These are phyloP conservation scores for Scleroderma citrinum DNA, from an alignment of 768 basidiomycete species.

Conservation along the genomic window DNA sequence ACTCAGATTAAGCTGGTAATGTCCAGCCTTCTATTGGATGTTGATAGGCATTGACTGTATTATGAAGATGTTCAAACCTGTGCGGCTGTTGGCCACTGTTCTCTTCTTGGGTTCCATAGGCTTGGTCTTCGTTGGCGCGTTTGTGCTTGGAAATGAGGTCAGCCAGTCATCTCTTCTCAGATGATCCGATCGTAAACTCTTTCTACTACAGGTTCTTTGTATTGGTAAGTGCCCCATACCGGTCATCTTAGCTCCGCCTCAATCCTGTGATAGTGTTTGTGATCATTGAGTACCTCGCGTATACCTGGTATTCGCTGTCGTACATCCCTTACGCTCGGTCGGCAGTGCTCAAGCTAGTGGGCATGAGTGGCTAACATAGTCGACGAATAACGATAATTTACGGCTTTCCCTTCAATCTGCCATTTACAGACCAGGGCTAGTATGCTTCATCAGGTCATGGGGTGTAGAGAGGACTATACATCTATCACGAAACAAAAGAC, in stretches of 20 bases:
- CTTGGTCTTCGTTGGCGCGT: slow-evolving; percentile 82
- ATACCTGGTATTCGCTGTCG: slow-evolving; percentile 80
- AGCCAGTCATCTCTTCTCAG: slow-evolving; percentile 19
- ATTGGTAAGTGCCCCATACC: slow-evolving; percentile 39
- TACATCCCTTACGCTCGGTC: slow-evolving; percentile 91
- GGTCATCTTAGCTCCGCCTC: not conserved
- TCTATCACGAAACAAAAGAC: too few species aligned
- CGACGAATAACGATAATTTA: slow-evolving; percentile 10
- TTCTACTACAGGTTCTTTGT: slow-evolving; percentile 52
- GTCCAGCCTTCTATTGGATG: not conserved
- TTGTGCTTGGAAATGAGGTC: slow-evolving; percentile 65
- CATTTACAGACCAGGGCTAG: too few species aligned
- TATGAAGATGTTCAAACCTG: slow-evolving; percentile 87
- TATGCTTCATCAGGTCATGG: too few species aligned
- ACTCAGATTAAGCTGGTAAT: slow-evolving; percentile 76
- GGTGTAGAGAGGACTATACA: too few species aligned
- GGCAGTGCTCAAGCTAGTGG: slow-evolving; percentile 62
- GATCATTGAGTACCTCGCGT: slow-evolving; percentile 86
- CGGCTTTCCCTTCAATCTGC: not conserved
- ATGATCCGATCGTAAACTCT: not conserved
- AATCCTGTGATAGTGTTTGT: slow-evolving; percentile 62
- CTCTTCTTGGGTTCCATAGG: slow-evolving; percentile 74
- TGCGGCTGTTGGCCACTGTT: slow-evolving; percentile 77
- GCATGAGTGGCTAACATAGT: slow-evolving; percentile 25
- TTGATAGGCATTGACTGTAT: not conserved